Percentiles rank a stretch among this genome's conserved stretches.
These are phyloP conservation scores for Sugiyamaella mastotermitis DNA, from an alignment of 805 yeast genomes.

Conservation along the genomic window DNA sequence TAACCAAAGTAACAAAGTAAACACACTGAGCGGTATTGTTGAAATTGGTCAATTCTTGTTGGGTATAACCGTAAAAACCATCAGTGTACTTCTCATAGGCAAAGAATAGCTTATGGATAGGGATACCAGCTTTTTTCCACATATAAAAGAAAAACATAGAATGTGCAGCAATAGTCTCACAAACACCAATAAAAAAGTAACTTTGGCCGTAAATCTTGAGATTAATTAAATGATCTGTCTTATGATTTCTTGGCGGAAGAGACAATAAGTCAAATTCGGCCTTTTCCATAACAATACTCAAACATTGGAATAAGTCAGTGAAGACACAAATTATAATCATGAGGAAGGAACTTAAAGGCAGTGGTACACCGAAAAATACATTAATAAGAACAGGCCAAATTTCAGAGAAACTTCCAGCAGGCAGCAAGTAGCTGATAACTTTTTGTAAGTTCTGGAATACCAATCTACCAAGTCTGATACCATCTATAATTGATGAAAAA, in stretches of 20 bases:
- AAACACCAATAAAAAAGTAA: constrained; percentile 39
- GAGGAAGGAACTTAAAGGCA: constrained; percentile 41
- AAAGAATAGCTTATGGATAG: constrained; percentile 32
- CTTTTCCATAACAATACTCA: constrained; percentile 39
- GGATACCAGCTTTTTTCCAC: constrained; percentile 33
- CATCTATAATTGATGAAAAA: constrained; percentile 78
- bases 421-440: constrained; percentile 40
- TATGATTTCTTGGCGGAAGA: constrained; percentile 38
- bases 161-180: constrained; percentile 37
- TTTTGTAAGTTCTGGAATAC: constrained; percentile 46
- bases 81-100: constrained; percentile 31
- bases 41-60: constrained; percentile 22
- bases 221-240: constrained; percentile 39
- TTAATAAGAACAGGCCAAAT: constrained; percentile 46
- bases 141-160: constrained; percentile 34
- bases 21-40: constrained; percentile 37
- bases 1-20: constrained; percentile 42
- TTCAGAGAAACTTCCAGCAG: constrained; percentile 49
- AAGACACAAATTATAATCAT: constrained; percentile 47
- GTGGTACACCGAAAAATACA: constrained; percentile 45
- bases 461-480: constrained; percentile 81
- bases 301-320: constrained; percentile 43
- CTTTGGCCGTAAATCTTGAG: constrained; percentile 37
- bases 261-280: constrained; percentile 38
- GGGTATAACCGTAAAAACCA: constrained; percentile 16